These are phyloP conservation scores for Neurospora terricola DNA, from an alignment of 495 filamentous ascomycete genomes.

Conservation along the genomic window DNA sequence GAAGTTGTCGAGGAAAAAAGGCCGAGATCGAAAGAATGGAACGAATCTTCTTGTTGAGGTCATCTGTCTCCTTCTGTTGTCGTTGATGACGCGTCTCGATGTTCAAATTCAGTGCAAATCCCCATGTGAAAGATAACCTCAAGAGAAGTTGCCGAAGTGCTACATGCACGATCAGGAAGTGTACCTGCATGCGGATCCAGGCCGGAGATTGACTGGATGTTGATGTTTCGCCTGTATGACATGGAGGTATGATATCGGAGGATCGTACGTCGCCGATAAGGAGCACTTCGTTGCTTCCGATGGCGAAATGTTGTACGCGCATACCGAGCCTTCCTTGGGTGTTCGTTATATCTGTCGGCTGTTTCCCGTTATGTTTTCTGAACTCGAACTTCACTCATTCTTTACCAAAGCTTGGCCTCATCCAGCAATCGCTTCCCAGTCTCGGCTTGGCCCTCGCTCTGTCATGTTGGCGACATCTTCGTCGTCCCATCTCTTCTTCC, in stretches of 20 bases:
- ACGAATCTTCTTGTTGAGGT: neutral
- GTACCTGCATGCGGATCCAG: neutral
- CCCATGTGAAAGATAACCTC: neutral
- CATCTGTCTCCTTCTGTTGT: neutral
- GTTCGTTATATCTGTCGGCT: neutral
- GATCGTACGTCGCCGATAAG: neutral
- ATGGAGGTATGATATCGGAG: neutral
- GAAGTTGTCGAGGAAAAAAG: neutral
- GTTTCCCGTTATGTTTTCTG: neutral
- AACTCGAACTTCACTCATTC: neutral
- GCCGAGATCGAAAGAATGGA: neutral
- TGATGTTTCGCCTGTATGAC: neutral
- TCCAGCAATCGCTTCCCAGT: neutral
- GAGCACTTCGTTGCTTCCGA: neutral
- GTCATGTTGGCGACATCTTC: neutral
- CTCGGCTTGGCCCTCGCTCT: neutral
- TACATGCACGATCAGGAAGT: neutral
- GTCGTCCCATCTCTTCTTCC: neutral
- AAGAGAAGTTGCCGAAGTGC: rapidly evolving
- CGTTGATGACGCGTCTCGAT: neutral
- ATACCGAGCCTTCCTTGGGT: neutral
- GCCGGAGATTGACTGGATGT: neutral
- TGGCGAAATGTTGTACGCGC: neutral
- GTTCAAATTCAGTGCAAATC: neutral
- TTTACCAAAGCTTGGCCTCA: neutral